phyloP scores from a whole-genome alignment of 768 basidiomycete species.

The Suillus decipiens region DNA sequence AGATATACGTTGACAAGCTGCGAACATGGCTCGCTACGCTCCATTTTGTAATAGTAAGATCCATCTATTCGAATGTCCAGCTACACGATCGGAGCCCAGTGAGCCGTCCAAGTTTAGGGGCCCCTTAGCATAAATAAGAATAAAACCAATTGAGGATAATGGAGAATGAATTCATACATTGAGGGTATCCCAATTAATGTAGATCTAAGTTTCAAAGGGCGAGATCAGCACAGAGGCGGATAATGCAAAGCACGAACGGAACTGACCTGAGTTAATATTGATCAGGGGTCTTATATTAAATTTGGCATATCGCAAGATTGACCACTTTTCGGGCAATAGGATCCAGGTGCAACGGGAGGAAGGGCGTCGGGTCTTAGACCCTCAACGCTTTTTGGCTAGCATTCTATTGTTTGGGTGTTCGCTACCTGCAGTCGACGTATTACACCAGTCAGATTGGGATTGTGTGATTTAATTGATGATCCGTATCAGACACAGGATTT shows the following conservation, averaged over 20 bases:
- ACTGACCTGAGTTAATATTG: background rate
- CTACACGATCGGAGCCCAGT: background rate
- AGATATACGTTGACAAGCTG: no score
- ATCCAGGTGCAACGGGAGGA: background rate
- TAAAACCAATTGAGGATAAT: background rate
- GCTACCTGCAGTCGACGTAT: background rate
- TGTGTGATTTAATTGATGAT: background rate
- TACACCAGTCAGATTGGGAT: background rate
- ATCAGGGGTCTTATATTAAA: background rate
- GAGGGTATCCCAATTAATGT: background rate
- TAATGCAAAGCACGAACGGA: background rate
- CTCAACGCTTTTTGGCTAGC: background rate
- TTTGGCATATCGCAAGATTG: background rate
- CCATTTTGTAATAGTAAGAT: no score
- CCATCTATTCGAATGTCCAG: no score
- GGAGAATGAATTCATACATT: background rate
- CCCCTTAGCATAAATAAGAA: background rate
- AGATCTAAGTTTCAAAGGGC: background rate
- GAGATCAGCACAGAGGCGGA: background rate
- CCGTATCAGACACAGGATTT: background rate
- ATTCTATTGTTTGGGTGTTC: background rate
- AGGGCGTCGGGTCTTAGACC: no score
- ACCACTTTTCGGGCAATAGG: background rate
- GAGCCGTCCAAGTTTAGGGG: background rate
- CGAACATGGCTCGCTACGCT: no score